Percentiles rank a stretch among this genome's conserved stretches.
phyloP scores from a whole-genome alignment of 2,329 filamentous ascomycete species.

The Acrodontium crateriforme region DNA sequence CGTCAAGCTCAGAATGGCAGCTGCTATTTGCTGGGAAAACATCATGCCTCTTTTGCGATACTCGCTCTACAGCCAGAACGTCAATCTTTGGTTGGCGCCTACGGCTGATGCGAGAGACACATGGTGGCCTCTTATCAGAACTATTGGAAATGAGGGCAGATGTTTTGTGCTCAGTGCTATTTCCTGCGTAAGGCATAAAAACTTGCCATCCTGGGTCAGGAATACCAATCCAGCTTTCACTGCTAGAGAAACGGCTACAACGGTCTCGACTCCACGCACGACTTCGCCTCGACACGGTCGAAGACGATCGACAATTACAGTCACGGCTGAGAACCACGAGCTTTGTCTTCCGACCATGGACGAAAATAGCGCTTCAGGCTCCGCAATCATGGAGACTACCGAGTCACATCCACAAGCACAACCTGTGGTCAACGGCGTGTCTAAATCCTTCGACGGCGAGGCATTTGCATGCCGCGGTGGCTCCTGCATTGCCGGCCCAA shows the following conservation, averaged over 20 bases:
- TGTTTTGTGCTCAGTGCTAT: conserved; percentile 79
- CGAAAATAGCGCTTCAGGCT: conserved; percentile 7
- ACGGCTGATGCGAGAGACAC: conserved; percentile 75
- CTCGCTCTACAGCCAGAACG: conserved; percentile 73
- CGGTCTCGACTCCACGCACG: conserved; percentile 2
- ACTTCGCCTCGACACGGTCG: conserved; percentile 12
- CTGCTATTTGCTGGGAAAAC: conserved; percentile 93
- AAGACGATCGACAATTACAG: conserved; percentile 27
- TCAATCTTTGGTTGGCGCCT: conserved; percentile 82
- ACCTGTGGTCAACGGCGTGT: conserved; percentile 3
- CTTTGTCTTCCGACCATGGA: conserved; percentile 31
- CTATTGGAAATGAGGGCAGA: conserved; percentile 65
- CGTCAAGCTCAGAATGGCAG: conserved; percentile 63
- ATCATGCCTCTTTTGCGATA: conserved; percentile 87
- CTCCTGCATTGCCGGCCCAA: conserved; percentile 65
- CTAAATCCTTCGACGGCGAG: too few species aligned
- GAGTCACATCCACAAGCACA: conserved; percentile 3
- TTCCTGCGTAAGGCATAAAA: conserved; percentile 54
- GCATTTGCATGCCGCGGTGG: conserved; percentile 60
- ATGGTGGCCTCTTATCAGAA: conserved; percentile 73
- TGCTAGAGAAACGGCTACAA: too few species aligned
- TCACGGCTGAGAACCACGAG: conserved; percentile 39
- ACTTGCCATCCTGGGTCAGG: conserved; percentile 45
- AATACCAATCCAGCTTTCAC: neutral
- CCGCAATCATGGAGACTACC: conserved; percentile 3